Evolutionary conservation across 2,329 filamentous ascomycete genomes (phyloP).

Genomic region (Sphaerulina musiva): DNA sequence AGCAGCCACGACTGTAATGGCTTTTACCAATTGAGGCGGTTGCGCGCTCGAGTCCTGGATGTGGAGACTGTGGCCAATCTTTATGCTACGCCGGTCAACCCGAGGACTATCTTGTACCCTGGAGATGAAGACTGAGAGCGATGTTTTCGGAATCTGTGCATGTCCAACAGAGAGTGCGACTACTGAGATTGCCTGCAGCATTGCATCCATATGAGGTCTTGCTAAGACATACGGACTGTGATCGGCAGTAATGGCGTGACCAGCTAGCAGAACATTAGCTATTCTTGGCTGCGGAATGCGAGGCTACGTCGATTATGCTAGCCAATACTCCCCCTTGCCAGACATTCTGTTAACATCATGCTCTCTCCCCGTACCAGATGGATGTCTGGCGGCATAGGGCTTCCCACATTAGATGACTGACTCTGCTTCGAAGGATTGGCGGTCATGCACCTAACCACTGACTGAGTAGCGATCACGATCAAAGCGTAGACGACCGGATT

Average conservation of each 20-base stretch:
- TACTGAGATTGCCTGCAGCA: constrained; percentile 4
- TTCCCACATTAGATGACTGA: too few species aligned
- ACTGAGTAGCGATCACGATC: not conserved
- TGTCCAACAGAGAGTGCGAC: constrained; percentile 13
- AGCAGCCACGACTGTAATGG: constrained; percentile 9
- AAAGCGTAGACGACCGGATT: too few species aligned
- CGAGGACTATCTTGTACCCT: constrained; percentile 4
- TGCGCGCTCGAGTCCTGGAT: constrained; percentile 7
- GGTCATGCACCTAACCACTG: not conserved
- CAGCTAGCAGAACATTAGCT: too few species aligned
- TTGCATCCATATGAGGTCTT: not conserved
- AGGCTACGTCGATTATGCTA: too few species aligned
- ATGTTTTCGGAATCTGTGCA: constrained; percentile 10
- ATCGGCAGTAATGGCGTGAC: not conserved
- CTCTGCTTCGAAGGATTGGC: not conserved
- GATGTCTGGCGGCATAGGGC: too few species aligned
- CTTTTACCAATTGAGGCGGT: constrained; percentile 11
- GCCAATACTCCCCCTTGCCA: too few species aligned
- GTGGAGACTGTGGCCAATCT: constrained; percentile 13
- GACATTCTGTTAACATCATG: too few species aligned
- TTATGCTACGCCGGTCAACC: not conserved
- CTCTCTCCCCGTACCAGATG: too few species aligned
- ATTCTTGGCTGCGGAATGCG: too few species aligned
- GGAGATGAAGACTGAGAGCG: constrained; percentile 6
- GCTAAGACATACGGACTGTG: not conserved